Base-by-base conservation (phyloP, 2,329 filamentous ascomycete genomes). In the Sodiomyces alkalinus region DNA sequence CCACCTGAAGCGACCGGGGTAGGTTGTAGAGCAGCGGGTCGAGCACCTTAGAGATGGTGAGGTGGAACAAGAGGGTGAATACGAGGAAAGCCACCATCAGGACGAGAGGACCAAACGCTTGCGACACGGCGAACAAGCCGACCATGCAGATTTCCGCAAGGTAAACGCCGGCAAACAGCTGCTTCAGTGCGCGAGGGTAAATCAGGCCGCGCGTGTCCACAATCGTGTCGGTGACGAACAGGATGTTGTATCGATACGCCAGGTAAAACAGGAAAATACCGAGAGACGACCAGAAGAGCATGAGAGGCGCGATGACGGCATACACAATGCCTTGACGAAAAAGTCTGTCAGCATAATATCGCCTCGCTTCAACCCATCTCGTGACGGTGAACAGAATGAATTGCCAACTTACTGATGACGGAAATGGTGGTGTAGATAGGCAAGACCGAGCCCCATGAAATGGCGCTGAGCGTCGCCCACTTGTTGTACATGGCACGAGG, bases 141-240 rank as follows among this genome's bases (percentile, higher is more conserved):
- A 92, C 71, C 41, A 93, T 58, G 49, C 80, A 86, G 31, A 86
- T 55, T 41, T 87, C 74, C 1, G 76, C 70, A 10, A 93, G 58
- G 51, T 93, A 93, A 26, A 90, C 62, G 29, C 85, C 83, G 3
- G 75, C 70, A 23, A 87, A 71, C 18, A 90, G 67, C 36, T 96
- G 86, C 58, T 93, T 82, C 23, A 96, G 64, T 5, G 82, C 86
- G 15, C 82, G 79, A 2, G 83, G 79, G 47, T 93, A 96, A 43
- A 83, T 74, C 14, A 87, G 72, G 27, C 90, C 87, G 44, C 82
- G 82, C 26, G 85, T 93, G 46, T 96, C 86, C 37, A 92, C 74
- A 36, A 74, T 62, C 9, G 78, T 68, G 39, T 85, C 78, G 26
- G 72, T 76, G 10, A 90, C 80, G 48, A 81, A 93, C 14, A 93